These are phyloP conservation scores for Casuarina cunninghamiana DNA, from an alignment of 306 rosid species.

Conservation along the genomic window DNA sequence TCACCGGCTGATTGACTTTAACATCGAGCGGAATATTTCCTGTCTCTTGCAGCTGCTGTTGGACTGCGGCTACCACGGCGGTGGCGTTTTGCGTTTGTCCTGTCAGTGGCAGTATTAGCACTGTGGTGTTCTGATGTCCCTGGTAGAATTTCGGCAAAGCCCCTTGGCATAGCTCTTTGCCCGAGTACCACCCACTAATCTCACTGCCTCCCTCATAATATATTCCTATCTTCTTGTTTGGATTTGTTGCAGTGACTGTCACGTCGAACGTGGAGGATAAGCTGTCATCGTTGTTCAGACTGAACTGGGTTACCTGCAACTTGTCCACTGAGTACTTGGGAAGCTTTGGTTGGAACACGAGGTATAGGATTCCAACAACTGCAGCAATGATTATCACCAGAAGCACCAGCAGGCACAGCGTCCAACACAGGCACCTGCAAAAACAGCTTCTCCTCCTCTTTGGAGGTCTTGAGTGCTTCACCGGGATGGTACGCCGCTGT, in stretches of 20 bases:
- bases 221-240: slow-evolving; percentile 84
- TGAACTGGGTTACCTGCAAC: slow-evolving; percentile 45
- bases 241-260: slow-evolving; percentile 64
- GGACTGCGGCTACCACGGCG: slow-evolving; percentile 17
- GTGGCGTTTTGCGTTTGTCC: slow-evolving; percentile 60
- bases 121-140: slow-evolving; percentile 76
- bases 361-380: slow-evolving; percentile 56
- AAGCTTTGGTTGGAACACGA: slow-evolving; percentile 77
- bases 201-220: slow-evolving; percentile 81
- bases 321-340: slow-evolving; percentile 63
- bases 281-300: slow-evolving; percentile 22
- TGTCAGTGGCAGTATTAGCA: slow-evolving; percentile 40
- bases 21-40: slow-evolving; percentile 65
- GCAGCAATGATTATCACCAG: slow-evolving; percentile 46
- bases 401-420: slow-evolving; percentile 35
- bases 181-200: slow-evolving; percentile 61
- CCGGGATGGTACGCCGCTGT: slow-evolving; percentile 37
- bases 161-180: slow-evolving; percentile 58
- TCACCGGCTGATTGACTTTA: slow-evolving; percentile 68
- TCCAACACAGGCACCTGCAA: slow-evolving; percentile 63
- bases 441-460: slow-evolving; percentile 68
- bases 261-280: slow-evolving; percentile 55
- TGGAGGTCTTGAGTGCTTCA: slow-evolving; percentile 58
- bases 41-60: slow-evolving; percentile 32
- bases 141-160: slow-evolving; percentile 83